Evolutionary conservation across 495 filamentous ascomycete species (phyloP).

Genomic region (Xylaria acuta): DNA sequence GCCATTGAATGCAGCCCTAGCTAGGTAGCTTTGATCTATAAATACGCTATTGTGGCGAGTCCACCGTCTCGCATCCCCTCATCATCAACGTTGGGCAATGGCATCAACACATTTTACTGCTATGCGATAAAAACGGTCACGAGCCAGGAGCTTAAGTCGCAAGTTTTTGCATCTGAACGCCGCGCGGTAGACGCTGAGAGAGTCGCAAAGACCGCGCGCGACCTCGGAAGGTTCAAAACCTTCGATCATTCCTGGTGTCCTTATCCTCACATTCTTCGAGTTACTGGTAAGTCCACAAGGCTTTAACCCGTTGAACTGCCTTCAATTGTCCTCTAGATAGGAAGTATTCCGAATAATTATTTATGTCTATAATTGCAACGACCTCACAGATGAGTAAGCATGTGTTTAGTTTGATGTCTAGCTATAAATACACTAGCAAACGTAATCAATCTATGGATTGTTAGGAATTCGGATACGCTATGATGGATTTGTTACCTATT

Average conservation of each 20-base stretch:
- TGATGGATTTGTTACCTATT: no score
- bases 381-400: background rate
- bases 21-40: constrained; percentile 8
- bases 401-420: background rate
- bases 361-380: no score
- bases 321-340: background rate
- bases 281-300: background rate
- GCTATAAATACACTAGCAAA: background rate
- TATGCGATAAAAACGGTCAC: constrained; percentile 7
- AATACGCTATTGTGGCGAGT: background rate
- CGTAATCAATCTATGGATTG: background rate
- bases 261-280: background rate
- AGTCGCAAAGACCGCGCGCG: background rate
- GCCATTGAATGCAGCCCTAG: background rate
- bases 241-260: background rate
- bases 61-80: background rate
- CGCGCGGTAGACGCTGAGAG: background rate
- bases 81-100: background rate
- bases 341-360: background rate
- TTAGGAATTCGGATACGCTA: no score
- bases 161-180: background rate
- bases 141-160: background rate
- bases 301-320: background rate
- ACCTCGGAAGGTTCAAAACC: background rate
- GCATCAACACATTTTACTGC: constrained; percentile 11